Conservation (phyloP, 257 asterid genomes). For the Solanum medicagineum region DNA sequence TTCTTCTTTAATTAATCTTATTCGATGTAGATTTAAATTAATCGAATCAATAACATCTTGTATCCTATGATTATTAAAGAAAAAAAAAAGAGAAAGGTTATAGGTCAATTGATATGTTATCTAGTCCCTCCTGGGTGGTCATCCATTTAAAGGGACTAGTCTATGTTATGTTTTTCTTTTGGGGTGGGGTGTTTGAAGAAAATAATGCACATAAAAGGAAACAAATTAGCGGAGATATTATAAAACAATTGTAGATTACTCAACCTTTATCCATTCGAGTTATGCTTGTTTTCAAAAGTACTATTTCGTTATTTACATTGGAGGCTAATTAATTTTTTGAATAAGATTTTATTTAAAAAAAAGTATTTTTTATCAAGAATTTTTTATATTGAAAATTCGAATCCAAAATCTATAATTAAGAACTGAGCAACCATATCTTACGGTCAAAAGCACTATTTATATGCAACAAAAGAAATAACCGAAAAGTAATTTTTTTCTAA, state of each 20-base stretch:
- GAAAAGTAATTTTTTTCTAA: background rate
- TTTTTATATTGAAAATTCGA: no score
- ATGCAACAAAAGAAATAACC: background rate
- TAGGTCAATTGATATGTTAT: background rate
- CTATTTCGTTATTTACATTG: background rate
- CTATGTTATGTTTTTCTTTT: background rate
- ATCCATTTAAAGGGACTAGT: background rate
- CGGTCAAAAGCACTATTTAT: background rate
- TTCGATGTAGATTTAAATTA: background rate
- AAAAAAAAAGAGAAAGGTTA: background rate
- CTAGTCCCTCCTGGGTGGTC: background rate
- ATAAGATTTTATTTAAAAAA: no score
- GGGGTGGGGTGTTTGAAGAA: background rate
- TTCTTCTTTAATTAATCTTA: background rate
- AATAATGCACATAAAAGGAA: background rate
- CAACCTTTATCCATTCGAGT: background rate
- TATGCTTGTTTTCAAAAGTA: background rate
- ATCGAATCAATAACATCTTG: background rate
- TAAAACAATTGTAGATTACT: background rate
- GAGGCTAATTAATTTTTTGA: no score
- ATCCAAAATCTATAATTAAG: no score
- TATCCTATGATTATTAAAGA: background rate
- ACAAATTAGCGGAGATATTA: background rate
- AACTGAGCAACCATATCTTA: no score
- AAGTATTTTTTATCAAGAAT: no score